phyloP scores from a whole-genome alignment of 2,329 filamentous ascomycete species.

The Zelopaecilomyces penicillatus region DNA sequence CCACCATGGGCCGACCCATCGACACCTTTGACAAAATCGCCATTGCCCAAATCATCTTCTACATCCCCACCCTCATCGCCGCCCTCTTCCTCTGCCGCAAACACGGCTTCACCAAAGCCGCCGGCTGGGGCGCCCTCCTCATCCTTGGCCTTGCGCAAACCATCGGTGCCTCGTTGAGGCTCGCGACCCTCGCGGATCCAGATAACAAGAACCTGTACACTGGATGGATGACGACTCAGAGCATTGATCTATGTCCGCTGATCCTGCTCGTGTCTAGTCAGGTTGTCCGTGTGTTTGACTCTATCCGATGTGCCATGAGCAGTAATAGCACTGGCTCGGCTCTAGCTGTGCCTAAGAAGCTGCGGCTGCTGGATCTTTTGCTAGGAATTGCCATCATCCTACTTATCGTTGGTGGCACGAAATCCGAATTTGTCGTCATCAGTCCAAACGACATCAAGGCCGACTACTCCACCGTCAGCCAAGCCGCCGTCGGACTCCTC shows the following conservation, averaged over 20 bases:
- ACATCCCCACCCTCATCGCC: slow-evolving; percentile 19
- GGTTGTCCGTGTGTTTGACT: slow-evolving; percentile 33
- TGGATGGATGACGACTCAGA: slow-evolving; percentile 24
- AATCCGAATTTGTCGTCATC: slow-evolving; percentile 15
- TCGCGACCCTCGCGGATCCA: slow-evolving; percentile 39
- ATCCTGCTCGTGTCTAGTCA: slow-evolving; percentile 32
- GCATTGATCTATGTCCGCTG: slow-evolving; percentile 35
- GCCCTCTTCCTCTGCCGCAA: slow-evolving; percentile 35
- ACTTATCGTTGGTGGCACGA: slow-evolving; percentile 23
- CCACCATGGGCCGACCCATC: slow-evolving; percentile 14
- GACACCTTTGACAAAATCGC: slow-evolving; percentile 23
- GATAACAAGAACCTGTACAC: slow-evolving; percentile 30
- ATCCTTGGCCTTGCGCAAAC: slow-evolving; percentile 51
- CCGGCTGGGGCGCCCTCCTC: slow-evolving; percentile 52
- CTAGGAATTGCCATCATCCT: slow-evolving; percentile 32
- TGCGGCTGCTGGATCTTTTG: slow-evolving; percentile 31
- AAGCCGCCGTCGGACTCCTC: slow-evolving; percentile 21
- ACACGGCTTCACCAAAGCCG: slow-evolving; percentile 47
- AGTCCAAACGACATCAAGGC: slow-evolving; percentile 15
- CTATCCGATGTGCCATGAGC: slow-evolving; percentile 18
- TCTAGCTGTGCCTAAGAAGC: slow-evolving; percentile 20
- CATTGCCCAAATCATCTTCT: slow-evolving; percentile 24
- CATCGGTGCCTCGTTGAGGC: slow-evolving; percentile 39
- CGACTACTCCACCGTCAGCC: slow-evolving; percentile 19
- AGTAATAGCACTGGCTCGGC: slow-evolving; percentile 25